Conservation (phyloP, 2,329 filamentous ascomycete genomes). For the Stemphylium lycopersici region DNA sequence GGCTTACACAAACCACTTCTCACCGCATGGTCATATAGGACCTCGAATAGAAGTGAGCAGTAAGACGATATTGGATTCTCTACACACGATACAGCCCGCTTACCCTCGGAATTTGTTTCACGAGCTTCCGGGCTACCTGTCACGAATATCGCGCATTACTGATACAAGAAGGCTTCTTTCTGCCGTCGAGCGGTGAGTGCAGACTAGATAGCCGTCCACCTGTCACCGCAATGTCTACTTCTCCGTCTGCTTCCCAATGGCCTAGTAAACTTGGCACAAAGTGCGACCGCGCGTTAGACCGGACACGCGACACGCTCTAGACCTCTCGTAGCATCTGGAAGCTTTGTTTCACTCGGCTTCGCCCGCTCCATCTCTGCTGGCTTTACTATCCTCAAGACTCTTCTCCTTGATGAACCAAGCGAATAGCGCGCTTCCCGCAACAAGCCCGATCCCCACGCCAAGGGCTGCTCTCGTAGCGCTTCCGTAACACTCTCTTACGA, state of each 20-base stretch:
- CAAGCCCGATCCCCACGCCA: conserved; percentile 57
- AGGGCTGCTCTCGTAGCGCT: conserved; percentile 60
- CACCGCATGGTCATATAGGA: neutral
- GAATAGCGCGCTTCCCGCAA: conserved; percentile 55
- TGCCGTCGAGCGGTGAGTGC: too few species aligned
- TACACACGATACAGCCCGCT: neutral
- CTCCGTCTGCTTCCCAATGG: neutral
- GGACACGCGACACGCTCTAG: neutral
- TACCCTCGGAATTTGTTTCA: neutral
- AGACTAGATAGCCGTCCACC: neutral
- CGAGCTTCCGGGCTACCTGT: neutral
- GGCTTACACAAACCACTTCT: too few species aligned
- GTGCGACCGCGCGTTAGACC: neutral
- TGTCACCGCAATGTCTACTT: neutral
- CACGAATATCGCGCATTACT: neutral
- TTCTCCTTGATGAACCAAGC: conserved; percentile 56
- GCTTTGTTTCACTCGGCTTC: neutral
- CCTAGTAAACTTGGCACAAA: neutral
- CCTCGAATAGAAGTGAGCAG: neutral
- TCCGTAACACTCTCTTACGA: conserved; percentile 72
- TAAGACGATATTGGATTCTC: neutral
- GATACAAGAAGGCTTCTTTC: neutral
- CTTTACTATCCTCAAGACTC: conserved; percentile 26
- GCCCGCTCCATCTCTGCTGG: neutral
- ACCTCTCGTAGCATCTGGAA: neutral